Base-by-base conservation (phyloP, 2,329 filamentous ascomycete species). In the Chrysosphaeria jannelii region DNA sequence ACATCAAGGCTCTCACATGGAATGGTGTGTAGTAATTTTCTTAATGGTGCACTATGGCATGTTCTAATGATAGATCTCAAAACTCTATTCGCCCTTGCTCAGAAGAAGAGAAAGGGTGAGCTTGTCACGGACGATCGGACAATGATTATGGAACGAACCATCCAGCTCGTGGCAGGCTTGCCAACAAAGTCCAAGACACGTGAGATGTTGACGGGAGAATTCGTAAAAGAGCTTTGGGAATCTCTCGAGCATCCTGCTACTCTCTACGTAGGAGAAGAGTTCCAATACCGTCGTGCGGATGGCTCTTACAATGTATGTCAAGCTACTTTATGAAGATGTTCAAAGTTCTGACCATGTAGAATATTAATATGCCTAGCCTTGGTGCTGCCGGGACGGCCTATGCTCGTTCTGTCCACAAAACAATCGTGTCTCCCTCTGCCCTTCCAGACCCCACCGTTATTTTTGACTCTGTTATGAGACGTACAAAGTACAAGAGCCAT, bases 121-220 rank as follows among this genome's bases (percentile, higher is more conserved):
- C 48, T 58, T 22, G 48, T 66, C 8, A 42, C 60, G 5, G 65
- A 81, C 34, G 74, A 81, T 45, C 71, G 69, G 44, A 70, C 64
- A 2, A 70, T 74, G 51, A 47, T 75, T 21, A 72, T 76, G 61
- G 70, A 76, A 40, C 51, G 59, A 6, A 52, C 68, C 5, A 74
- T 76, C 29, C 57, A 66, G 46, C 48, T 76, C 10, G 66, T 74
- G 5, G 53, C 64, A 8, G 56, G 54, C 15, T 47, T 76, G 16
- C 66, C 65, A 1, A 43, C 53, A 23, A 47, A 54, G 25, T 75
- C 68, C 2, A 57, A 56, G 33, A 50, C 55, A 13, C 52, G 68
- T 7, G 47, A 53, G 20, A 45, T 62, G 24, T 46, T 78, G 22
- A 75, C 69, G 6, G 63, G 68, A 34, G 41, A 44, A 21, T 69